A percentile compares a stretch with the other conserved stretches of the same genome.
Conservation (phyloP, 495 filamentous ascomycete genomes). For the Terfezia boudieri region DNA sequence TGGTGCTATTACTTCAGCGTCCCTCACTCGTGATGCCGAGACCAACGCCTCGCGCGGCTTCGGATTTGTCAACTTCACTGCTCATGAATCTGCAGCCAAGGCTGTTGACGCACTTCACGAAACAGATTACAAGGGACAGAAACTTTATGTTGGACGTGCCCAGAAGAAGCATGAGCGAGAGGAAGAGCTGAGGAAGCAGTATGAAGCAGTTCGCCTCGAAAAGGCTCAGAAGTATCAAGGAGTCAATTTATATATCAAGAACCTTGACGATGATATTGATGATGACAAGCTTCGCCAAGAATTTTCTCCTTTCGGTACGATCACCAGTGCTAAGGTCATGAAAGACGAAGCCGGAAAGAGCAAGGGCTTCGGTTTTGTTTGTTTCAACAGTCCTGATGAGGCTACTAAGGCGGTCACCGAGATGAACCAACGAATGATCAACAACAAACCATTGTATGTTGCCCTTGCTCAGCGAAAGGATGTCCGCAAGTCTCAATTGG, state of each 20-base stretch:
- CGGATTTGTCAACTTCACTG: slow-evolving; percentile 92
- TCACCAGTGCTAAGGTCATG: slow-evolving; percentile 99
- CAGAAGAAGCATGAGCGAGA: slow-evolving; percentile 99
- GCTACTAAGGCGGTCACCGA: slow-evolving; percentile 96
- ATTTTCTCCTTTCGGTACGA: slow-evolving; percentile 70
- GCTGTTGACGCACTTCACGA: slow-evolving; percentile 88
- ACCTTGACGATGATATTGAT: slow-evolving; percentile 87
- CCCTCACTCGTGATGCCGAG: slow-evolving; percentile 69
- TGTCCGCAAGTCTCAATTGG: slow-evolving; percentile 92
- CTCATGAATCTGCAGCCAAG: slow-evolving; percentile 65
- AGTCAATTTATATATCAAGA: slow-evolving; percentile 99
- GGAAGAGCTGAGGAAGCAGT: slow-evolving; percentile 95
- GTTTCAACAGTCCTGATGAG: slow-evolving; percentile 97
- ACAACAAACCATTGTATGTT: slow-evolving; percentile 92
- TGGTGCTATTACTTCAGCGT: slow-evolving; percentile 88
- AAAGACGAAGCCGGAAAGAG: slow-evolving; percentile 79
- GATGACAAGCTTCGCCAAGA: slow-evolving; percentile 92
- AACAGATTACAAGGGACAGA: slow-evolving; percentile 75
- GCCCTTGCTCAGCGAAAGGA: slow-evolving; percentile 98
- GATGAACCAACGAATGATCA: slow-evolving; percentile 98
- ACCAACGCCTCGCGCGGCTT: slow-evolving; percentile 85
- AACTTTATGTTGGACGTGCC: slow-evolving; percentile 90
- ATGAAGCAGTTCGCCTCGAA: slow-evolving; percentile 91
- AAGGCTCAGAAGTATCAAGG: slow-evolving; percentile 98
- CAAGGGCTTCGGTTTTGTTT: slow-evolving; percentile 99